phyloP scores from a whole-genome alignment of 495 filamentous ascomycete species.

The Trichoderma virens region DNA sequence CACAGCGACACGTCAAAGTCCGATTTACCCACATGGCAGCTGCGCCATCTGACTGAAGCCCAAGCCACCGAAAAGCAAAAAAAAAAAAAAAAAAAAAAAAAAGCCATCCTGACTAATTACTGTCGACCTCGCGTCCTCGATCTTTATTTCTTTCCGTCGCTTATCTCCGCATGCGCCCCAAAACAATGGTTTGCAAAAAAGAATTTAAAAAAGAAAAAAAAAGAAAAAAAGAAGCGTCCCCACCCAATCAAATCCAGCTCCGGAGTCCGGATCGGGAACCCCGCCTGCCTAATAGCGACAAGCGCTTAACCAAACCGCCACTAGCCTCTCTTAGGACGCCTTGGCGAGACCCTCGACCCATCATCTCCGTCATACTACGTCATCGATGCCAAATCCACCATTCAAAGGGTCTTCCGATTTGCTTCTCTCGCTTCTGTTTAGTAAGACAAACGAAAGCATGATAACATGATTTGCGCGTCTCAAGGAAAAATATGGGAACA shows the following conservation, averaged over 20 bases:
- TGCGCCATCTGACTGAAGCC: background rate
- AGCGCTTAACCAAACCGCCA: background rate
- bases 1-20: background rate
- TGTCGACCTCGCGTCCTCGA: too few relatives aligned
- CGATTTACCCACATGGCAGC: background rate
- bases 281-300: background rate
- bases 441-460: too few relatives aligned
- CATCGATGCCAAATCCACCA: background rate
- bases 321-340: background rate
- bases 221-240: background rate
- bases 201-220: background rate
- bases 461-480: background rate
- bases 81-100: background rate
- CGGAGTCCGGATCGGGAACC: constrained; percentile 1
- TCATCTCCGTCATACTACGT: background rate
- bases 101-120: background rate
- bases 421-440: background rate
- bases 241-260: background rate
- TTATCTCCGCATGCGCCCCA: too few relatives aligned
- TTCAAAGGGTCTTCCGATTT: background rate
- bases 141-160: too few relatives aligned
- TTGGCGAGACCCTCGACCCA: background rate
- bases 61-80: background rate
- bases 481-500: background rate
- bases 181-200: too few relatives aligned